Evolutionary conservation across 2,329 filamentous ascomycete genomes (phyloP), one percentile per base, ranked within the genome.

Genomic region (Fusarium sterilihyphosum): DNA sequence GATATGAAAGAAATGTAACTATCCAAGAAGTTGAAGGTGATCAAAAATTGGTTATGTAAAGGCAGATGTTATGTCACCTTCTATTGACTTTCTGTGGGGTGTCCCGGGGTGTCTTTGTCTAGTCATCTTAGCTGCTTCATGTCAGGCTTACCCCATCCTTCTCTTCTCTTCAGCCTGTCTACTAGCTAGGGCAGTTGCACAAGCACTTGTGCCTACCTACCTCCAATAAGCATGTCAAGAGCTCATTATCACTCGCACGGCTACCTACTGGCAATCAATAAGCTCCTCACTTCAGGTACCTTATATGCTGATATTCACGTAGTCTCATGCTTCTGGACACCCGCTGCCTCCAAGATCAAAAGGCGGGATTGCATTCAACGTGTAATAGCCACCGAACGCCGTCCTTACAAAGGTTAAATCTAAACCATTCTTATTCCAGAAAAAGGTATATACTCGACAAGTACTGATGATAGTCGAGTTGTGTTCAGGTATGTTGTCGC

Each of bases 81-180:
- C 59, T 74, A 58, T 78, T 78, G 71, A 75, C 73, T 64, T 76
- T 73, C 43, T 71, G 73, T 75, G 76, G 76, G 77, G 77, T 73
- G 68, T 67, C 57, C 67, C 16, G 40, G 73, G 72, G 73, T 71
- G 57, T 26, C 54, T 46, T 61, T 41, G 50, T 58, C 64, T 67
- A 63, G 65, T 60, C 61, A 75, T 57, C 33, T 52, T 62, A 64
- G 67, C 52, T 63, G 37, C 63, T 65, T 49, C 46, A 49, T 49
- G 46, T 49, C 16, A n/a, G 26, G 46, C 46, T 31, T 49, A 49
- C 20, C 29, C 46, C 46, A 11, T 31, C 14, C 26, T n/a, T 17
- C 13, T 31, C 46, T 31, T n/a, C 20, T 49, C 14, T 31, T 18
- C 43, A 57, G 26, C 38, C n/a, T 40, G 41, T 46, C 18, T 38